A percentile compares a stretch with the other conserved stretches of the same genome.
phyloP scores from a whole-genome alignment of 2,329 filamentous ascomycete species.

The Fusarium sp. region DNA sequence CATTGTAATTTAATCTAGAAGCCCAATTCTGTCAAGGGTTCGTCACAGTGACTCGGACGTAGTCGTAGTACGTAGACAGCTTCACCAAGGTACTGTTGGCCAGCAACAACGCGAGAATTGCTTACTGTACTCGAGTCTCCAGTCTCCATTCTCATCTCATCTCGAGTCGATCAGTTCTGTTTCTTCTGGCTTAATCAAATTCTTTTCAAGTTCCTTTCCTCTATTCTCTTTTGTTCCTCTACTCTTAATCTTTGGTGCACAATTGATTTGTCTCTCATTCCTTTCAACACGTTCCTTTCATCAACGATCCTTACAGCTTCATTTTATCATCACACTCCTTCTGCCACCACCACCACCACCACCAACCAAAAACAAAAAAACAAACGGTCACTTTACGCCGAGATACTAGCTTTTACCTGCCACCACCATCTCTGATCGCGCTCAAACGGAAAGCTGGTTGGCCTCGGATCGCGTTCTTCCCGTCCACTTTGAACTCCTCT shows the following conservation, averaged over 20 bases:
- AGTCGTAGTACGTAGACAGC: slow-evolving; percentile 3
- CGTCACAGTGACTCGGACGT: slow-evolving; percentile 28
- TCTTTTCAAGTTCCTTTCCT: slow-evolving; percentile 26
- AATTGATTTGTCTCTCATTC: slow-evolving; percentile 38
- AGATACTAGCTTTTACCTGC: slow-evolving; percentile 14
- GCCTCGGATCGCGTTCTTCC: slow-evolving; percentile 27
- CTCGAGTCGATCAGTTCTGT: slow-evolving; percentile 32
- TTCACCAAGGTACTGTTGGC: slow-evolving; percentile 27
- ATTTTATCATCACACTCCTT: background rate
- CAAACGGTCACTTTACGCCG: slow-evolving; percentile 15
- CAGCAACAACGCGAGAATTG: slow-evolving; percentile 33
- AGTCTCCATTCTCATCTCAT: background rate
- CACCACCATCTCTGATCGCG: slow-evolving; percentile 16
- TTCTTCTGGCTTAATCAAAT: slow-evolving; percentile 26
- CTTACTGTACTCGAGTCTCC: slow-evolving; percentile 18
- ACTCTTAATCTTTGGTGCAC: slow-evolving; percentile 3
- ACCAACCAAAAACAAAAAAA: background rate
- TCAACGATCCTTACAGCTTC: slow-evolving; percentile 8
- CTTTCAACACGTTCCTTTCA: slow-evolving; percentile 29
- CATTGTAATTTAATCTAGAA: background rate
- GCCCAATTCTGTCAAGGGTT: slow-evolving; percentile 4
- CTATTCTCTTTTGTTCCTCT: slow-evolving; percentile 7
- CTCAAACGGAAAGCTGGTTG: slow-evolving; percentile 4
- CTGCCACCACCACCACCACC: background rate
- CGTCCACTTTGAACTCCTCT: slow-evolving; percentile 27